These are phyloP conservation scores for Apiotrichum akiyoshidainum DNA, from an alignment of 1,284 basidiomycete genomes.

Conservation along the genomic window DNA sequence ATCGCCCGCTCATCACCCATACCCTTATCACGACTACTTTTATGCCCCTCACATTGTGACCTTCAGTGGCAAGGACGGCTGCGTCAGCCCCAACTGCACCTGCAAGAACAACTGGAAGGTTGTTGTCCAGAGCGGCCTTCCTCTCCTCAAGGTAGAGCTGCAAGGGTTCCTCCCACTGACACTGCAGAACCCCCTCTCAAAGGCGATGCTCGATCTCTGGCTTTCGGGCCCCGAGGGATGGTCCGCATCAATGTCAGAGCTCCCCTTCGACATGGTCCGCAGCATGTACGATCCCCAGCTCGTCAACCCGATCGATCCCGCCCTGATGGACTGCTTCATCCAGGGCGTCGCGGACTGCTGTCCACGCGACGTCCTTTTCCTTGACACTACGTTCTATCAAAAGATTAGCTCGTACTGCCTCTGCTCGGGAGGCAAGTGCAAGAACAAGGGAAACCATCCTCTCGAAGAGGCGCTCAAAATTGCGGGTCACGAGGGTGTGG, in stretches of 20 bases:
- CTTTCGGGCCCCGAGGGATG: not conserved
- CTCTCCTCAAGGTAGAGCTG: too few relatives aligned
- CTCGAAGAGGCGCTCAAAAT: not conserved
- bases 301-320: not conserved
- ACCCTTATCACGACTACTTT: too few relatives aligned
- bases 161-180: too few relatives aligned
- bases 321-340: not conserved
- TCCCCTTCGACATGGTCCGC: not conserved
- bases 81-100: too few relatives aligned
- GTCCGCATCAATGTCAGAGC: not conserved
- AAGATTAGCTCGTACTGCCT: not conserved
- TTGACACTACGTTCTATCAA: not conserved
- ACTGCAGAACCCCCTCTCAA: too few relatives aligned
- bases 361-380: not conserved
- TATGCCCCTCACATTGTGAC: too few relatives aligned
- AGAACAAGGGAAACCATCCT: not conserved
- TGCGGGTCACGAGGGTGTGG: not conserved
- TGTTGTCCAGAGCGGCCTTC: too few relatives aligned
- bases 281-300: not conserved
- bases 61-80: too few relatives aligned
- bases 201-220: not conserved
- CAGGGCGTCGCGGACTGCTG: not conserved
- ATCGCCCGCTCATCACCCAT: too few relatives aligned
- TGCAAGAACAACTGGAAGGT: too few relatives aligned
- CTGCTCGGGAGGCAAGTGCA: not conserved